These are phyloP conservation scores for Cadophora sp. DNA, from an alignment of 2,329 filamentous ascomycete genomes.

Conservation along the genomic window DNA sequence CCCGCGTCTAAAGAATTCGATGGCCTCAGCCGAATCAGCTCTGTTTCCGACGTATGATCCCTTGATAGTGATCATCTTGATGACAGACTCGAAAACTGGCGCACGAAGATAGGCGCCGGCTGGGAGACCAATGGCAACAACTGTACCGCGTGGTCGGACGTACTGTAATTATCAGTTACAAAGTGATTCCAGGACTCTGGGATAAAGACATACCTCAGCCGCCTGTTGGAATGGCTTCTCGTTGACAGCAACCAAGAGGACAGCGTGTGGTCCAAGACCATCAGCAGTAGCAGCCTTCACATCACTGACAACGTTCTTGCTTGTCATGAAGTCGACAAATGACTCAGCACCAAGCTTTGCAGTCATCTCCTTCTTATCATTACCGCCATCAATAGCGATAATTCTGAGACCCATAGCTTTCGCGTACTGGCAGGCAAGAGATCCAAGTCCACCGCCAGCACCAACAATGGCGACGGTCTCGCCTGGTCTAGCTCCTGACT, in stretches of 20 bases:
- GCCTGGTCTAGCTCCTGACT: slow-evolving; percentile 75
- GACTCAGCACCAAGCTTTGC: slow-evolving; percentile 71
- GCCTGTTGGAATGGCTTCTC: slow-evolving; percentile 98
- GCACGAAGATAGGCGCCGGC: slow-evolving; percentile 80
- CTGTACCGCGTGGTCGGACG: slow-evolving; percentile 80
- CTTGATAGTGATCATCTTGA: slow-evolving; percentile 91
- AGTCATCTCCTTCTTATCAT: slow-evolving; percentile 78
- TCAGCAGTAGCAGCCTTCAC: slow-evolving; percentile 83
- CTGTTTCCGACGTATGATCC: slow-evolving; percentile 95
- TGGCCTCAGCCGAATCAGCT: slow-evolving; percentile 83
- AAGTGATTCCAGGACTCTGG: background rate
- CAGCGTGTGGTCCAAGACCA: slow-evolving; percentile 85
- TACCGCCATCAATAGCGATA: slow-evolving; percentile 83
- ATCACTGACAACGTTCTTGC: slow-evolving; percentile 80
- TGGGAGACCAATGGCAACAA: slow-evolving; percentile 90
- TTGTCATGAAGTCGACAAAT: slow-evolving; percentile 82
- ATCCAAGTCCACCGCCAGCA: slow-evolving; percentile 83
- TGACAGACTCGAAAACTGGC: slow-evolving; percentile 87
- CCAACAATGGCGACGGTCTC: slow-evolving; percentile 85
- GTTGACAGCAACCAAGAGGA: slow-evolving; percentile 82
- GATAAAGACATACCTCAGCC: slow-evolving; percentile 51
- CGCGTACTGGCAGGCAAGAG: slow-evolving; percentile 84
- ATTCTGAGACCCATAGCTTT: slow-evolving; percentile 85
- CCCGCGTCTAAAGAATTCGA: slow-evolving; percentile 88
- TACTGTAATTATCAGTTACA: slow-evolving; percentile 54